phyloP scores from a whole-genome alignment of 2,329 filamentous ascomycete species.

The Hirsutella rhossiliensis region DNA sequence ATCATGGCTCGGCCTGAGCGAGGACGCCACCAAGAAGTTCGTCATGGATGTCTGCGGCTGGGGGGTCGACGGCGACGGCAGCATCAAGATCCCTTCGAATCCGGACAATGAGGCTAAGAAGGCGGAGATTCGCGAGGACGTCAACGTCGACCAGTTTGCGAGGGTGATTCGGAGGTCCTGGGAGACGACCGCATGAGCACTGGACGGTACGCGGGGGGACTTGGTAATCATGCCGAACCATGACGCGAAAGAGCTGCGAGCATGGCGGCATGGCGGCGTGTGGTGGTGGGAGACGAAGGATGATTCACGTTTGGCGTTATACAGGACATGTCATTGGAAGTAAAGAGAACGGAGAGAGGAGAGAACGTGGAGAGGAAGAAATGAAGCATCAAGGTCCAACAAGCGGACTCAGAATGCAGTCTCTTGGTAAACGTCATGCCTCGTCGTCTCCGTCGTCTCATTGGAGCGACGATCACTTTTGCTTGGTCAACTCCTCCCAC shows the following conservation, averaged over 20 bases:
- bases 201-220: neutral
- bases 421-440: neutral
- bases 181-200: slow-evolving; percentile 47
- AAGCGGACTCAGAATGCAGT: neutral
- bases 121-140: slow-evolving; percentile 88
- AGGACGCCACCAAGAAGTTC: slow-evolving; percentile 61
- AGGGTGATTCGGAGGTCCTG: slow-evolving; percentile 74
- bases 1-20: slow-evolving; percentile 63
- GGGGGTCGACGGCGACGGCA: slow-evolving; percentile 55
- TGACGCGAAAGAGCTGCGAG: slow-evolving; percentile 13
- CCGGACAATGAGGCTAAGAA: slow-evolving; percentile 97
- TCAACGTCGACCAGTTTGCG: slow-evolving; percentile 78
- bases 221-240: slow-evolving; percentile 10
- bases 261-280: slow-evolving; percentile 19
- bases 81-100: slow-evolving; percentile 74
- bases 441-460: neutral
- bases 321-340: slow-evolving; percentile 18
- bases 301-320: slow-evolving; percentile 19
- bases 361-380: too few species aligned
- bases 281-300: slow-evolving; percentile 12
- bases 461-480: slow-evolving; percentile 13
- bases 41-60: slow-evolving; percentile 78
- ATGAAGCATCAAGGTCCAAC: neutral
- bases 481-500: slow-evolving; percentile 67
- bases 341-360: neutral